Base-by-base conservation (phyloP, 2,329 filamentous ascomycete species). In the Talaromyces sp. region DNA sequence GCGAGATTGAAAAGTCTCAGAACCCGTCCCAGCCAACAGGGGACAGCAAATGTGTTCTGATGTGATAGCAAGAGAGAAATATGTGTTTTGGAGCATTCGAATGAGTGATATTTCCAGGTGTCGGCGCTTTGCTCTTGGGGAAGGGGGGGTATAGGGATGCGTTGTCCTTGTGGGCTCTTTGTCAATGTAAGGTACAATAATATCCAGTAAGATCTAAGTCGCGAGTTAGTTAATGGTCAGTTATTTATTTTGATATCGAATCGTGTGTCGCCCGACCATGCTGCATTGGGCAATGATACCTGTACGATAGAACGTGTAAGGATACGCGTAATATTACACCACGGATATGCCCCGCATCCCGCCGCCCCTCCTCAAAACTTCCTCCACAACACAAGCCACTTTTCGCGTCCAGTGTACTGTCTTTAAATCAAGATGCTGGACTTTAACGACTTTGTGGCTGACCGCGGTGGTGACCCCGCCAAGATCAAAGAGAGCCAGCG, bases 401-500 rank as follows among this genome's bases (percentile, higher is more conserved):
- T 30, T 53, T 32, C 49, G 49, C 13, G 25, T 53, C 30, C 49
- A 30, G 28, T 53, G 13, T 28, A 28, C 25, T 53, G 17, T 44
- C 51, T 25, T 17, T 58, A 62, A 57, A 52, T 61, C 69, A 77
- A 69, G 59, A 92, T 92, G 89, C 82, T 92, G 68, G 90, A 93
- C 80, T 82, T 92, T 60, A 82, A 85, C 68, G 90, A 93, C 73
- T 92, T 93, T 74, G 88, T 93, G 71, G 78, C 85, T 73, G 92
- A 97, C 77, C 90, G 92, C 70, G 95, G 93, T 67, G 95, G 95
- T 69, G 87, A 98, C 79, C 91, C 92, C 17, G 89, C 96, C 73
- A 88, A 88, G 80, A 95, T 99, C 77, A 90, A 90, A 76, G 92
- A 97, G 77, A 95, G 90, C 66, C 95, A 99, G 79, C 86, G 89